These are phyloP conservation scores for Oryza glaberrima DNA, from an alignment of 176 grass and related monocot species.

Conservation along the genomic window DNA sequence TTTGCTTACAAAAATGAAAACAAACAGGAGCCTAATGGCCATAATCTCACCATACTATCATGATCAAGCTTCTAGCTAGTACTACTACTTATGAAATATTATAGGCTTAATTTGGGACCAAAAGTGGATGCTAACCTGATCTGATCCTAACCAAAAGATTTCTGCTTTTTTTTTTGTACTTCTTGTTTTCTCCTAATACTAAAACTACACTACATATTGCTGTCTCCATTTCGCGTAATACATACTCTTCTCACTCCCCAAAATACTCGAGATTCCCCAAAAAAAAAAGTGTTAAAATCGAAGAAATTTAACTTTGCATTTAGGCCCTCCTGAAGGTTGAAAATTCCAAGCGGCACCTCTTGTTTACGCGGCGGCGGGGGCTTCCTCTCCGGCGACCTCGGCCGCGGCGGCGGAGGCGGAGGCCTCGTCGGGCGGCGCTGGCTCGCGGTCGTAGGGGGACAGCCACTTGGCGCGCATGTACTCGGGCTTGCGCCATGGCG, in stretches of 20 bases:
- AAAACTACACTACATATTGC: background rate
- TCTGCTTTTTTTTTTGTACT: background rate
- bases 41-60: background rate
- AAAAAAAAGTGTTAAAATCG: constrained; percentile 22
- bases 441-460: constrained; percentile 50
- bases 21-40: background rate
- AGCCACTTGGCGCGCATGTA: constrained; percentile 99
- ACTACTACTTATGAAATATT: background rate
- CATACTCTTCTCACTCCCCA: constrained; percentile 38
- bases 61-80: background rate
- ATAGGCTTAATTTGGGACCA: background rate
- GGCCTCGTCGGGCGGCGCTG: background rate
- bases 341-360: constrained; percentile 20
- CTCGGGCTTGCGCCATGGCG: constrained; percentile 87
- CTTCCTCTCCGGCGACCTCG: constrained; percentile 42
- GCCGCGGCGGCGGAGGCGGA: background rate
- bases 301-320: constrained; percentile 7
- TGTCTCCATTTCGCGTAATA: background rate
- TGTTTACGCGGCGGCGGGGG: constrained; percentile 37
- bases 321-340: background rate
- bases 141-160: background rate
- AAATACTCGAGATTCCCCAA: constrained; percentile 22
- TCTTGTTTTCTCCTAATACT: constrained; percentile 16
- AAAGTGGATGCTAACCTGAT: constrained; percentile 27
- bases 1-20: background rate